phyloP scores from a whole-genome alignment of 2,329 filamentous ascomycete genomes.

The Botrytis squamosa region DNA sequence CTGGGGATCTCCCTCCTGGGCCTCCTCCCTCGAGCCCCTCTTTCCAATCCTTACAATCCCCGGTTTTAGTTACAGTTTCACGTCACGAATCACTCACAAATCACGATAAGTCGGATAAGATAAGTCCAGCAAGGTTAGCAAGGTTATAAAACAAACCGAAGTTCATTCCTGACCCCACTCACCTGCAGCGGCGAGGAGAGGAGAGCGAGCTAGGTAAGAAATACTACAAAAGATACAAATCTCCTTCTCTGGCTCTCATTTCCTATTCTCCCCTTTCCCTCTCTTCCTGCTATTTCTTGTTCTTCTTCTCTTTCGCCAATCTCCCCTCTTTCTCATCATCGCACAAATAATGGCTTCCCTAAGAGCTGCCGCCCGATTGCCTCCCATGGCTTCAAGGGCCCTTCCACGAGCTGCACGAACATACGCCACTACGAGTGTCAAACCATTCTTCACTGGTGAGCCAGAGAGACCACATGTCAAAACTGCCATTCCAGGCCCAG shows the following conservation, averaged over 20 bases:
- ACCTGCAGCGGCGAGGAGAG: not conserved
- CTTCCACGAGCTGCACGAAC: conserved; percentile 24
- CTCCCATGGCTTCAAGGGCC: conserved; percentile 30
- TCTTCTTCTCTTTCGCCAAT: too few relatives aligned
- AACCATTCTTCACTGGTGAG: conserved; percentile 38
- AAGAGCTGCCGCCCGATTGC: conserved; percentile 37
- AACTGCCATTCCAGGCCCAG: conserved; percentile 43
- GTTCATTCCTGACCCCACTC: not conserved
- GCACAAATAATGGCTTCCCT: conserved; percentile 35
- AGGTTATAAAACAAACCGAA: not conserved
- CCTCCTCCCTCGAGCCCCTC: not conserved
- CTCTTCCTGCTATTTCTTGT: not conserved
- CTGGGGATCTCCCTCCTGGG: not conserved
- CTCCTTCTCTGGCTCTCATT: not conserved
- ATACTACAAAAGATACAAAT: not conserved
- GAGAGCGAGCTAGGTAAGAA: not conserved
- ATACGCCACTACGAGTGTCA: conserved; percentile 32
- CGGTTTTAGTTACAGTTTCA: conserved; percentile 1
- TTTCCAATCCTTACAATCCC: not conserved
- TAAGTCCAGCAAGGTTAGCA: not conserved
- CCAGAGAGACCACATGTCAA: conserved; percentile 37
- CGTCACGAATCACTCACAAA: not conserved
- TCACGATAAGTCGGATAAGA: conserved; percentile 7
- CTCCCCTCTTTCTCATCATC: not conserved
- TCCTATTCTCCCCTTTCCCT: not conserved